These are phyloP conservation scores for Coelastrella sp. DNA, from an alignment of 139 green algal genomes.

Conservation along the genomic window DNA sequence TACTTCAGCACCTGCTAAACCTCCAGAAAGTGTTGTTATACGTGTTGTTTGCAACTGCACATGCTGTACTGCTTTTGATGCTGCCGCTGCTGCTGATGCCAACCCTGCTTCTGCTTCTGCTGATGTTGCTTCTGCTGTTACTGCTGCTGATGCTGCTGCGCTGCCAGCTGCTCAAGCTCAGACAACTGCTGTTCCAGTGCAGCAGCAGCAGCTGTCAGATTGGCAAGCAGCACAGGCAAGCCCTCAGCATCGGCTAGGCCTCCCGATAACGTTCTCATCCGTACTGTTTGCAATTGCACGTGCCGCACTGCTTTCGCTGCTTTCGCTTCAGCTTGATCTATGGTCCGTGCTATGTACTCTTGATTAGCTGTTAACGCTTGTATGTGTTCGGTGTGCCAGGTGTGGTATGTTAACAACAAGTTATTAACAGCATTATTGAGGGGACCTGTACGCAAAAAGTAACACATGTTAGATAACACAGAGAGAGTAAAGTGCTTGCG, in stretches of 20 bases:
- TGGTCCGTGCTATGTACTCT: conserved; percentile 17
- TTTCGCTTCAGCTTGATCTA: conserved; percentile 28
- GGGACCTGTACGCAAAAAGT: too few relatives aligned
- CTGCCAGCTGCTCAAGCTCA: conserved; percentile 11
- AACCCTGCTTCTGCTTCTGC: too few relatives aligned
- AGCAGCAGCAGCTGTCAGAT: neutral
- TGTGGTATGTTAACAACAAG: neutral
- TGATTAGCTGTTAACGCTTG: conserved; percentile 22
- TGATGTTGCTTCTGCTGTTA: neutral
- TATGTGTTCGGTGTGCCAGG: conserved; percentile 1
- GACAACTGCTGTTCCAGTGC: conserved; percentile 29
- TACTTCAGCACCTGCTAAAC: neutral
- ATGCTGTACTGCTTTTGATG: conserved; percentile 15
- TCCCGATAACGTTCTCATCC: neutral
- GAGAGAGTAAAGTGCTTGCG: neutral
- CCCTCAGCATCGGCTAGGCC: neutral
- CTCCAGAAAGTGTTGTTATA: neutral
- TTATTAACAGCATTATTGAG: neutral
- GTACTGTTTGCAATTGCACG: neutral
- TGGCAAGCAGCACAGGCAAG: neutral
- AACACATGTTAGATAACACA: too few relatives aligned
- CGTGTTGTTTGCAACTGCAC: neutral
- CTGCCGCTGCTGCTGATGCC: conserved; percentile 15
- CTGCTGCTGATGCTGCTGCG: neutral
- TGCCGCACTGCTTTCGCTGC: conserved; percentile 25